Conservation (phyloP, 2,329 filamentous ascomycete genomes). For the Trichoderma guizhouense region DNA sequence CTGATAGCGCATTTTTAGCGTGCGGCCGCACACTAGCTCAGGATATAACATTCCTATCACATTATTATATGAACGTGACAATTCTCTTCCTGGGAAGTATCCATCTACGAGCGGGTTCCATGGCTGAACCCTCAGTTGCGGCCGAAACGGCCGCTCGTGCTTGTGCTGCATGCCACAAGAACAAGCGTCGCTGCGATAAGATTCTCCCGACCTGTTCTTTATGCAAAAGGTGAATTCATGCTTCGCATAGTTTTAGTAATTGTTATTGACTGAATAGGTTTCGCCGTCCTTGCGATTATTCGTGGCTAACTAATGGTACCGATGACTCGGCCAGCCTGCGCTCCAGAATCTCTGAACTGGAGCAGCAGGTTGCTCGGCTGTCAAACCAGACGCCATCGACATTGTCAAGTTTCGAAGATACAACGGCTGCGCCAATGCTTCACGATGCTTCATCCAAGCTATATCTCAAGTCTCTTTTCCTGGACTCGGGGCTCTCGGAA, state of each 20-base stretch:
- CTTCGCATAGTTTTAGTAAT: neutral
- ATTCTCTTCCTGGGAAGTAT: neutral
- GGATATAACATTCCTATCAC: neutral
- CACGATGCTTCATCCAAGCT: neutral
- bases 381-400: neutral
- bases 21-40: neutral
- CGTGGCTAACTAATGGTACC: neutral
- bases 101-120: neutral
- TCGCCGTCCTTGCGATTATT: neutral
- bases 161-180: neutral
- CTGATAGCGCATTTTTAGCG: neutral
- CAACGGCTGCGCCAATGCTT: neutral
- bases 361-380: neutral
- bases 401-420: neutral
- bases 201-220: neutral
- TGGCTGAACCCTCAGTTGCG: neutral
- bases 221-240: neutral
- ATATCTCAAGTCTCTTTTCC: neutral
- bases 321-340: neutral
- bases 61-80: neutral
- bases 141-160: neutral
- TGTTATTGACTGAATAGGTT: neutral
- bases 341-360: neutral
- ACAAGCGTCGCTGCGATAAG: neutral
- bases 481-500: neutral